phyloP scores from a whole-genome alignment of 75 land plant species.

The Pinus taeda region DNA sequence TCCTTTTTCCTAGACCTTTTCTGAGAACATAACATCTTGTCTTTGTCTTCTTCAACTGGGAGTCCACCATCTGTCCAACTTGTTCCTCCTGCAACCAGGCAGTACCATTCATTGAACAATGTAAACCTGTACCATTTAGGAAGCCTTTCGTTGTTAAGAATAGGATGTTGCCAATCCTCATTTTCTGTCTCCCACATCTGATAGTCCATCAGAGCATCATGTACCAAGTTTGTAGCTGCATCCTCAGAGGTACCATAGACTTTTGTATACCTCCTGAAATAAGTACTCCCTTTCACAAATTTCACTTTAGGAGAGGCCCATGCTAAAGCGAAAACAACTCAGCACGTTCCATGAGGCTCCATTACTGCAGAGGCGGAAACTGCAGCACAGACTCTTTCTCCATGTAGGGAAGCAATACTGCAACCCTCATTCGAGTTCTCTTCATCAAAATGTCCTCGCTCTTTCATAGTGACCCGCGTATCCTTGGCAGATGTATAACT shows the following conservation, averaged over 20 bases:
- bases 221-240: constrained; percentile 70
- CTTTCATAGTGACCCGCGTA: constrained; percentile 35
- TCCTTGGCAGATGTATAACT: no score
- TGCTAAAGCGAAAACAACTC: constrained; percentile 43
- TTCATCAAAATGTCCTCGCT: constrained; percentile 81
- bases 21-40: not conserved
- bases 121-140: constrained; percentile 75
- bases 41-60: constrained; percentile 3
- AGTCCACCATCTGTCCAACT: constrained; percentile 5
- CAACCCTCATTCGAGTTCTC: constrained; percentile 49
- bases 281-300: constrained; percentile 81
- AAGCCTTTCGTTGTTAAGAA: constrained; percentile 68
- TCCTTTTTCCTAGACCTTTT: constrained; percentile 3
- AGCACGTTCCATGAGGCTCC: no score
- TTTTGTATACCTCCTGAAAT: constrained; percentile 91
- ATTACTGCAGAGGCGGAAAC: no score
- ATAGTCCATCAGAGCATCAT: constrained; percentile 86
- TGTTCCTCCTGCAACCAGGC: no score
- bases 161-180: constrained; percentile 86
- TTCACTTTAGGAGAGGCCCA: constrained; percentile 94
- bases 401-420: constrained; percentile 30
- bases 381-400: no score
- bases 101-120: no score
- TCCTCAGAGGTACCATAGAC: constrained; percentile 84
- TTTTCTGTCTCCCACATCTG: constrained; percentile 91